Base-by-base conservation (phyloP, 345 rosid genomes). In the Orychophragmus violaceus region DNA sequence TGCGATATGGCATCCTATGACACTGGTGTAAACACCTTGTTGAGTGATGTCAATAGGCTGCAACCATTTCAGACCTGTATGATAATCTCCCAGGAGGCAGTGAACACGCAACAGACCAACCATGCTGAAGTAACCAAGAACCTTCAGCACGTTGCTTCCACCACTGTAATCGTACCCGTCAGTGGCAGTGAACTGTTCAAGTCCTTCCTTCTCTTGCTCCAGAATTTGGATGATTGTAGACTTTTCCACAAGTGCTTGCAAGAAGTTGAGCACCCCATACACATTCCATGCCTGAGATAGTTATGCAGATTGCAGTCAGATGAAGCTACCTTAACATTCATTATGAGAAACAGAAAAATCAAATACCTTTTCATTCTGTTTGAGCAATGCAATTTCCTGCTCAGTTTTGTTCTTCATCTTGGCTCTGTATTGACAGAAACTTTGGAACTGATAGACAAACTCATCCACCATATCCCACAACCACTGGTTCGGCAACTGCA, bases 401-500 rank as follows among this genome's bases (percentile, higher is more conserved):
- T 87, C 97, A 0, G 88, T 87, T 78, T 87, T 87, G 89, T 71
- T 88, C 91, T 88, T 94, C 85, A 91, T 89, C 81, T 90, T 94
- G 28, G 99, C 97, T 62, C 97, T 83, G 71, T 82, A 94, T 62
- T 94, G 99, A 49, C 99, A 94, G 67, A 94, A 94, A 58, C 95
- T 88, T 81, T 91, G 99, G 60, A 94, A 94, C 74, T 94, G 99
- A 72, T 94, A 94, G 3, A 94, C 97, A 82, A 94, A 94, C 84
- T 94, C 99, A 79, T 94, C 97, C 72, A 94, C 97, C 99, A 94
- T 88, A 66, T 94, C 99, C 99, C 99, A 94, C 80, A 94, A 57
- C 99, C 99, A 94, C 82, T 94, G 99, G 59, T 91, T 94, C 1
- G 99, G 99, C 64, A 94, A 52, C 55, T 94, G 99, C 97, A 91